Conservation (phyloP, 1,284 basidiomycete species). For the Cutaneotrichosporon cutaneum region DNA sequence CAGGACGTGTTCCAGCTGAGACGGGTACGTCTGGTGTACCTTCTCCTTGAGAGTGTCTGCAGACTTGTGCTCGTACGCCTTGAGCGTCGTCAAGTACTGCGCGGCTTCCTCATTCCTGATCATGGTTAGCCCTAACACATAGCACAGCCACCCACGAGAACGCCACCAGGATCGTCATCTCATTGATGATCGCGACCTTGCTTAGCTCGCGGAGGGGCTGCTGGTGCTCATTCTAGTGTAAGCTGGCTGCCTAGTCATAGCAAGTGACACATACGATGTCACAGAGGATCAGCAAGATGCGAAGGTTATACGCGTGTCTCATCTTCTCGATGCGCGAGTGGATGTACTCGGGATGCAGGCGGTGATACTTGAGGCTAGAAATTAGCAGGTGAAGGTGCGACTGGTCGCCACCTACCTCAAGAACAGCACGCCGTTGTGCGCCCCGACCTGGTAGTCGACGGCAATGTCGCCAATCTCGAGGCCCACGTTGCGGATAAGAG, state of each 20-base stretch:
- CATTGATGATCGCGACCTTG: slow-evolving; percentile 88
- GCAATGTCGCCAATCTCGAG: slow-evolving; percentile 95
- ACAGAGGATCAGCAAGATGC: slow-evolving; percentile 86
- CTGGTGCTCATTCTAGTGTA: slow-evolving; percentile 71
- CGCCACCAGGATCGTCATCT: slow-evolving; percentile 85
- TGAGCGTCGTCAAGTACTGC: slow-evolving; percentile 85
- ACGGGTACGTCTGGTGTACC: slow-evolving; percentile 79
- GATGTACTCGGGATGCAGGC: slow-evolving; percentile 96
- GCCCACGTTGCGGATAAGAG: slow-evolving; percentile 78
- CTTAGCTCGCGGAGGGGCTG: slow-evolving; percentile 88
- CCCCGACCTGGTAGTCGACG: slow-evolving; percentile 91
- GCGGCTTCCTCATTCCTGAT: slow-evolving; percentile 83
- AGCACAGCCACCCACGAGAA: slow-evolving; percentile 69
- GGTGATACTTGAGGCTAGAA: slow-evolving; percentile 83
- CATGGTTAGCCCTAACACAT: background rate
- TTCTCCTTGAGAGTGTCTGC: slow-evolving; percentile 93
- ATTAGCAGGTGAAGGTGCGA: background rate
- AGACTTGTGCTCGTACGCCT: slow-evolving; percentile 89
- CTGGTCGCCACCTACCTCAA: slow-evolving; percentile 70
- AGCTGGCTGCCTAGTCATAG: background rate
- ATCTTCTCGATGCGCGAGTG: slow-evolving; percentile 85
- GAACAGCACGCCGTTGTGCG: slow-evolving; percentile 89
- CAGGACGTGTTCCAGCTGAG: slow-evolving; percentile 77
- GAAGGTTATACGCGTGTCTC: slow-evolving; percentile 72
- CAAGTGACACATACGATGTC: slow-evolving; percentile 65